A percentile compares a stretch with the other conserved stretches of the same genome.
phyloP scores from a whole-genome alignment of 345 rosid genomes.

The Capsella bursapastoris region DNA sequence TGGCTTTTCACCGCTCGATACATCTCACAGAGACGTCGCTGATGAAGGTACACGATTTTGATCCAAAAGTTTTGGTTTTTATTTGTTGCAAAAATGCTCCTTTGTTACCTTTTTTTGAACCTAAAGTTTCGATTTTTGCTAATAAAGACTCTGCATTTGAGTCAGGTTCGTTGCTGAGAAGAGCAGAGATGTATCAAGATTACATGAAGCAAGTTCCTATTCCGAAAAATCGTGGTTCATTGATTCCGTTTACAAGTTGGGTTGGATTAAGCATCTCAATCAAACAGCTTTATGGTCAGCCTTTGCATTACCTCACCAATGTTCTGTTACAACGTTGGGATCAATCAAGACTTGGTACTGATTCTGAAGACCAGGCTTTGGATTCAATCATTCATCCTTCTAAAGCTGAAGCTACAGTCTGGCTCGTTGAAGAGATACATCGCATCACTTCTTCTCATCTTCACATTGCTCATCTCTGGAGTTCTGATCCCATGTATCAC shows the following conservation, averaged over 20 bases:
- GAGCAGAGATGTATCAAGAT: conserved; percentile 80
- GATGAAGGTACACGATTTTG: conserved; percentile 50
- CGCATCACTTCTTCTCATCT: conserved; percentile 65
- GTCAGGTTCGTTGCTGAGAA: conserved; percentile 37
- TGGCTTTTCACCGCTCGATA: conserved; percentile 34
- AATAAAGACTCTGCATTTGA: not conserved
- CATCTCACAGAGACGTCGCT: conserved; percentile 42
- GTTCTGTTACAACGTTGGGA: conserved; percentile 74
- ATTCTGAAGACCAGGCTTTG: conserved; percentile 55
- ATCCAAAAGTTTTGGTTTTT: conserved; percentile 22
- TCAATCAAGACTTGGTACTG: conserved; percentile 57
- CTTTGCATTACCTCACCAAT: conserved; percentile 89
- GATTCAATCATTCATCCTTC: conserved; percentile 72
- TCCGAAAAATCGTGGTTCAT: conserved; percentile 67
- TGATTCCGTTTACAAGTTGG: conserved; percentile 82
- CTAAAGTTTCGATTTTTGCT: conserved; percentile 24
- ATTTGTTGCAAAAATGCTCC: not conserved
- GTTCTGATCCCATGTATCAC: conserved; percentile 61
- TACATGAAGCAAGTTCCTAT: conserved; percentile 76
- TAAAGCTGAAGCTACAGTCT: conserved; percentile 85
- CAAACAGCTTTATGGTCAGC: conserved; percentile 75
- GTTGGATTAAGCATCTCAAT: conserved; percentile 73
- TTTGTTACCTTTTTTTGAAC: not conserved
- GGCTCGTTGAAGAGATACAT: conserved; percentile 87
- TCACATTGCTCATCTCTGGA: conserved; percentile 72